Conservation (phyloP, 2,329 filamentous ascomycete species). For the Phyllosticta citriasiana region DNA sequence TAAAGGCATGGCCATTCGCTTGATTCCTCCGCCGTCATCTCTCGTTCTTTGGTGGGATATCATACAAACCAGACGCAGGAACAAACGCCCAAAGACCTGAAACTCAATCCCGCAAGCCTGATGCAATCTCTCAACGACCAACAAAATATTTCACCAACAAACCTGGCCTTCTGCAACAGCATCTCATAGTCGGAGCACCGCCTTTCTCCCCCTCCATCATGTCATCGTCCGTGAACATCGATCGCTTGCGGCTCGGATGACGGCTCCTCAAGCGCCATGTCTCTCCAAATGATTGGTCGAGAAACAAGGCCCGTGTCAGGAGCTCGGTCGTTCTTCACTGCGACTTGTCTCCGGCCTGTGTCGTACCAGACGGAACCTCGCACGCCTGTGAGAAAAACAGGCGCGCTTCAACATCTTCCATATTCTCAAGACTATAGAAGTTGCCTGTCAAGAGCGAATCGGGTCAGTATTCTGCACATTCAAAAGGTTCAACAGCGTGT, state of each 20-base stretch:
- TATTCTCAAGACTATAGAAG: slow-evolving; percentile 83
- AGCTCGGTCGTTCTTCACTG: neutral
- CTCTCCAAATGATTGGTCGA: neutral
- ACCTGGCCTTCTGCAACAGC: neutral
- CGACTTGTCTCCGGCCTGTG: neutral
- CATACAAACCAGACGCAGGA: neutral
- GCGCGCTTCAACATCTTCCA: slow-evolving; percentile 58
- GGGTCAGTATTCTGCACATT: slow-evolving; percentile 1
- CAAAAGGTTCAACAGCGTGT: neutral
- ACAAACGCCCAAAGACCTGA: neutral
- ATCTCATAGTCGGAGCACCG: neutral
- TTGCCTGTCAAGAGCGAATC: slow-evolving; percentile 53
- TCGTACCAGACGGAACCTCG: slow-evolving; percentile 31
- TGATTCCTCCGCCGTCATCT: neutral
- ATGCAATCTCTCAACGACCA: neutral
- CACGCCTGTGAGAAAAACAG: slow-evolving; percentile 92
- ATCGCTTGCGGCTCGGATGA: neutral
- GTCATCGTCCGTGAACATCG: neutral
- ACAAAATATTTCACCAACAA: neutral
- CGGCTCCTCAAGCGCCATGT: neutral
- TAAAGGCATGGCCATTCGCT: neutral
- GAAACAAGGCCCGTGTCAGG: neutral
- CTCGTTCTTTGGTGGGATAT: neutral
- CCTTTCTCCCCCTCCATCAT: neutral
- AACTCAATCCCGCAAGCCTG: neutral